Evolutionary conservation across 495 filamentous ascomycete genomes (phyloP), one percentile per base, ranked within the genome.

Genomic region (Opeltia flavorubescens): DNA sequence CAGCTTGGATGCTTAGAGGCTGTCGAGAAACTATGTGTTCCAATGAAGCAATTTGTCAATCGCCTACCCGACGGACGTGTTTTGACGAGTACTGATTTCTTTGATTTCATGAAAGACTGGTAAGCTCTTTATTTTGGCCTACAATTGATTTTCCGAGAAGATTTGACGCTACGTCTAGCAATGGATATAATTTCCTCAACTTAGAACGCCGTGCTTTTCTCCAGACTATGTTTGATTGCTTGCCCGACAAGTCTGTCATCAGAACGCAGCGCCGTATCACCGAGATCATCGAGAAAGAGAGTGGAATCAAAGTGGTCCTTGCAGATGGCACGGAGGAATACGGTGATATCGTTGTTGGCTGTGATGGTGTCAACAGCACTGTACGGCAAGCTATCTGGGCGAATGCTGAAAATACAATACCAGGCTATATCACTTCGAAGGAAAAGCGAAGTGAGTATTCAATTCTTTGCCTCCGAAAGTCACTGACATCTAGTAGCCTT

Each of bases 1-100:
- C 75, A 79, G 49, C 48, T 77, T 0, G 70, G 61, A 1, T 26
- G 70, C 0, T 56, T 59, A 26, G 64, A 67, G 44, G 52, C 39
- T 24, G 38, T 63, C 44, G 47, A 44, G 9, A 39, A 53, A 2
- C 27, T 23, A 0, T 50, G 40, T 13, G 43, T 47, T 9, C 58
- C 55, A 24, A 11, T 67, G 5, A 41, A 51, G 12, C 46, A 49
- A 9, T 49, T 50, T 18, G 13, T 50, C 18, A 40, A 46, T 1
- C 54, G 57, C 36, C 59, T 44, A 18, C 39, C 34, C 5, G 53
- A 60, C 26, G 58, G 59, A 26, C 48, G 47, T 8, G 46, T 48
- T 18, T 18, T 54, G 21, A 12, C 42, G 29, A 35, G 36, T 9
- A 50, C 18, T n/a, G 36, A 24, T 26, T 40, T 52, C 8, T 56